Base-by-base conservation (phyloP, 352 stramenopile species). In the Blastocystis sp. region DNA sequence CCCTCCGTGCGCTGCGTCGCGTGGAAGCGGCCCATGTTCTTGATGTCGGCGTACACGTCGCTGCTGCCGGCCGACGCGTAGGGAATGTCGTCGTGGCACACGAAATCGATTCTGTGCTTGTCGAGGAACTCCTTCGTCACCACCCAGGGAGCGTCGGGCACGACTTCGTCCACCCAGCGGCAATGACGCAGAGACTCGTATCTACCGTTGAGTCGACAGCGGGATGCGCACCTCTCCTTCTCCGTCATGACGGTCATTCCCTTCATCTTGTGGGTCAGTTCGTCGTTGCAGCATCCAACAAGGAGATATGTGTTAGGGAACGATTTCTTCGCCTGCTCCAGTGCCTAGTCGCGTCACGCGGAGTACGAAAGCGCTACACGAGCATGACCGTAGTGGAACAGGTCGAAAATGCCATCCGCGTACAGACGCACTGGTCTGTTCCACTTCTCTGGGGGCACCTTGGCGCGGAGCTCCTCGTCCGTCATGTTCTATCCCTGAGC, bases 311-410 rank as follows among this genome's bases (percentile, higher is more conserved):
- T 93, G 91, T 96, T 95, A 37, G 94, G 94, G 89, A 95, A 96
- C 50, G 93, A 93, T 39, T 94, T 91, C 79, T 96, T 96, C 80
- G 94, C 95, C 90, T 96, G 94, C 91, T 96, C 93, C 77, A 96
- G 90, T 2, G 94, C 94, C 91, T 92, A 90, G 0, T 41, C 4
- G 19, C 39, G 29, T 39, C 10, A 90, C 2, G 26, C 19, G 24
- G 12, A 19, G 59, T 10, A 31, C 41, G 4, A 24, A 50, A 41
- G 4, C 2, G 19, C n/a, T 69, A 85, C 80, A 12, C 79, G 37
- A 62, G 94, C 93, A 91, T 96, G 94, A 41, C 94, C 94, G 80
- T 95, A 96, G 88, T 96, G 94, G 91, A 95, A 96, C 31, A 96
- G 91, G 90, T 96, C 94, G 90, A 96, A 96, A 88, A 96, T 96